Conservation (phyloP, 768 basidiomycete species). For the Gyrodon lividus region DNA sequence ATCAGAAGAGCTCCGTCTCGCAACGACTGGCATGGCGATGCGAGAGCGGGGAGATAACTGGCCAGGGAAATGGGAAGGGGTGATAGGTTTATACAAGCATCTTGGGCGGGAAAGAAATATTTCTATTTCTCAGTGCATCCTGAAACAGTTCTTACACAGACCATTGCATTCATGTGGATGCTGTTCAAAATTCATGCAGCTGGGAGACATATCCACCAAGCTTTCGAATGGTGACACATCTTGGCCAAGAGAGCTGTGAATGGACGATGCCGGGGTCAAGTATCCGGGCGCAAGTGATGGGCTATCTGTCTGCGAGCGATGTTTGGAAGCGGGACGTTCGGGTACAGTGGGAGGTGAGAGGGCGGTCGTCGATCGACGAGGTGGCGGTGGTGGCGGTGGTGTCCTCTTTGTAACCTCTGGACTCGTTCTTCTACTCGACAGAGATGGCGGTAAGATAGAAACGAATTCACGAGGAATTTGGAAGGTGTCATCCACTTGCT, state of each 20-base stretch:
- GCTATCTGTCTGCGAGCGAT: slow-evolving; percentile 15
- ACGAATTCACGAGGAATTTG: slow-evolving; percentile 15
- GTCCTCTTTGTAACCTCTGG: slow-evolving; percentile 39
- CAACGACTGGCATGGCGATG: slow-evolving; percentile 7
- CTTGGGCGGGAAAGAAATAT: no score
- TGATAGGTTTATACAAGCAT: slow-evolving; percentile 19
- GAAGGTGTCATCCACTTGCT: slow-evolving; percentile 24
- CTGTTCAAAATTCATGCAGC: slow-evolving; percentile 59
- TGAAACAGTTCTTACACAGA: no score
- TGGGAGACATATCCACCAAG: slow-evolving; percentile 44
- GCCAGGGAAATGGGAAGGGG: slow-evolving; percentile 2
- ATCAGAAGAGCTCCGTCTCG: no score
- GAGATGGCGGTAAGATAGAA: slow-evolving; percentile 11
- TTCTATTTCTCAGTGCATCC: no score
- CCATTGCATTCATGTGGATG: slow-evolving; percentile 72
- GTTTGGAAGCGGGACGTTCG: slow-evolving; percentile 34
- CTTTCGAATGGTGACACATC: slow-evolving; percentile 69
- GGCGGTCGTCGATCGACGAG: slow-evolving; percentile 42
- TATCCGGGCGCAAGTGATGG: slow-evolving; percentile 20
- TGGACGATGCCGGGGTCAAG: slow-evolving; percentile 35
- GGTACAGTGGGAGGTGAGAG: slow-evolving; percentile 47
- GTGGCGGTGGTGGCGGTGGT: slow-evolving; percentile 65
- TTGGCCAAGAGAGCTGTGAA: slow-evolving; percentile 33
- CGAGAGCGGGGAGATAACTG: slow-evolving; percentile 19
- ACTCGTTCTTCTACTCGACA: slow-evolving; percentile 24